Conservation (phyloP, 2,329 filamentous ascomycete genomes). For the Microthyrium microscopicum region DNA sequence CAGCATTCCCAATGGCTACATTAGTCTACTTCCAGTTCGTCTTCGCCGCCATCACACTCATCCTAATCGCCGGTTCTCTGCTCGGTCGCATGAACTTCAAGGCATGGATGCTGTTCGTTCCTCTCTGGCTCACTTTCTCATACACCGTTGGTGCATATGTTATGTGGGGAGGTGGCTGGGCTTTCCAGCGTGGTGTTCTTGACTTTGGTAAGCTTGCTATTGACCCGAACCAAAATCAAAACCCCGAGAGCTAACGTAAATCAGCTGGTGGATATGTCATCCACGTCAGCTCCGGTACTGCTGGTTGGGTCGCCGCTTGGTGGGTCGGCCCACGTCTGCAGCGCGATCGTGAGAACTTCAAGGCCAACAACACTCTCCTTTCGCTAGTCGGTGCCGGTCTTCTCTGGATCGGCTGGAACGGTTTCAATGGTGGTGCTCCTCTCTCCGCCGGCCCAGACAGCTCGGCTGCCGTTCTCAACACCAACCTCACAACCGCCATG, state of each 20-base stretch:
- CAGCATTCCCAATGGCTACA: slow-evolving; percentile 29
- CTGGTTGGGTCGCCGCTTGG: slow-evolving; percentile 30
- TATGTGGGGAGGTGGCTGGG: slow-evolving; percentile 31
- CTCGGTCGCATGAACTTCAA: slow-evolving; percentile 34
- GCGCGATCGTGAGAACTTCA: slow-evolving; percentile 26
- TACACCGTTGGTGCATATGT: slow-evolving; percentile 24
- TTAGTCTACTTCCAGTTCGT: slow-evolving; percentile 40
- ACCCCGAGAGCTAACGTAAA: neutral
- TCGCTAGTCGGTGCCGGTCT: slow-evolving; percentile 32
- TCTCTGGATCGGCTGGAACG: slow-evolving; percentile 37
- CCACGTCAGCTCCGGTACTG: slow-evolving; percentile 33
- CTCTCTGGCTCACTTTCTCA: slow-evolving; percentile 32
- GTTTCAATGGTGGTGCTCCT: slow-evolving; percentile 36
- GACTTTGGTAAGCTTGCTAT: slow-evolving; percentile 23
- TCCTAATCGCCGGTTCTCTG: slow-evolving; percentile 30
- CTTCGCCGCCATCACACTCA: slow-evolving; percentile 34
- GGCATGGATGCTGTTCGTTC: slow-evolving; percentile 37
- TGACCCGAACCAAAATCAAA: neutral
- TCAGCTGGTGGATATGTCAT: slow-evolving; percentile 34
- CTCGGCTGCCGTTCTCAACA: slow-evolving; percentile 34
- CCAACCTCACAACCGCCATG: slow-evolving; percentile 32
- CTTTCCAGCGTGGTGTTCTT: slow-evolving; percentile 29
- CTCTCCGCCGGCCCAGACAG: slow-evolving; percentile 33
- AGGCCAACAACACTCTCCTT: slow-evolving; percentile 31
- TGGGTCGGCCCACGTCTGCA: slow-evolving; percentile 31